Conservation (phyloP, 1,139 yeast species). For the Entelexis sorbosivorans region DNA sequence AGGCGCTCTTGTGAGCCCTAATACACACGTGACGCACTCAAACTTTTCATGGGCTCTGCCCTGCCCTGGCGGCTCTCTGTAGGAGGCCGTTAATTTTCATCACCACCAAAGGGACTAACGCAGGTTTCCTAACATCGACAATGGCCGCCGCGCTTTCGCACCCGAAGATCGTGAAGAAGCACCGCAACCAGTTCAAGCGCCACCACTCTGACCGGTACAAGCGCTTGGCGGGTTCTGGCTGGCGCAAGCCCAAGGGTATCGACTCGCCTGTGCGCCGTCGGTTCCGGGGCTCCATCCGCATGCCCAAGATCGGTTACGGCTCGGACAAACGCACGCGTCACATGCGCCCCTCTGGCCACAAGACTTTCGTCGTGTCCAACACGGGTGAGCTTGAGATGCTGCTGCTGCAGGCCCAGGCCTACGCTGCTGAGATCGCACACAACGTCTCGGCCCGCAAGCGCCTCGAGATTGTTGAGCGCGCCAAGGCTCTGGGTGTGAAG, state of each 20-base stretch:
- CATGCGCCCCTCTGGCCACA: conserved; percentile 96
- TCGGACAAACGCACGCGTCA: conserved; percentile 98
- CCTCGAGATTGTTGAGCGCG: conserved; percentile 90
- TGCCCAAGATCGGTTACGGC: conserved; percentile 99
- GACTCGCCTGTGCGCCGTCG: conserved; percentile 99
- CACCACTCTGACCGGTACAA: conserved; percentile 99
- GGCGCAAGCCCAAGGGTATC: conserved; percentile 99
- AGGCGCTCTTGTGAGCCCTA: conserved; percentile 8
- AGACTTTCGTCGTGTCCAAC: conserved; percentile 90
- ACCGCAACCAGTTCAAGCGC: conserved; percentile 98
- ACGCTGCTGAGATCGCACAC: conserved; percentile 99
- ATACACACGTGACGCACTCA: conserved; percentile 19
- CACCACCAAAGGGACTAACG: conserved; percentile 5
- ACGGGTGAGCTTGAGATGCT: conserved; percentile 86
- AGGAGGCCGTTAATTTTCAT: conserved; percentile 2
- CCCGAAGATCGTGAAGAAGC: conserved; percentile 99
- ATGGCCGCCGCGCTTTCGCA: conserved; percentile 98
- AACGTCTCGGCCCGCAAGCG: conserved; percentile 97
- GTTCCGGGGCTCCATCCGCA: conserved; percentile 98
- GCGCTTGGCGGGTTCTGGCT: conserved; percentile 75
- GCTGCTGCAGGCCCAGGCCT: conserved; percentile 93
- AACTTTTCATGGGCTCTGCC: neutral
- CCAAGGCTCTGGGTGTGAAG: conserved; percentile 96
- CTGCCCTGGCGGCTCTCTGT: conserved; percentile 9
- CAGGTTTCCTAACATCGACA: conserved; percentile 10